These are phyloP conservation scores for Emericellopsis atlantica DNA, from an alignment of 2,329 filamentous ascomycete species.

Conservation along the genomic window DNA sequence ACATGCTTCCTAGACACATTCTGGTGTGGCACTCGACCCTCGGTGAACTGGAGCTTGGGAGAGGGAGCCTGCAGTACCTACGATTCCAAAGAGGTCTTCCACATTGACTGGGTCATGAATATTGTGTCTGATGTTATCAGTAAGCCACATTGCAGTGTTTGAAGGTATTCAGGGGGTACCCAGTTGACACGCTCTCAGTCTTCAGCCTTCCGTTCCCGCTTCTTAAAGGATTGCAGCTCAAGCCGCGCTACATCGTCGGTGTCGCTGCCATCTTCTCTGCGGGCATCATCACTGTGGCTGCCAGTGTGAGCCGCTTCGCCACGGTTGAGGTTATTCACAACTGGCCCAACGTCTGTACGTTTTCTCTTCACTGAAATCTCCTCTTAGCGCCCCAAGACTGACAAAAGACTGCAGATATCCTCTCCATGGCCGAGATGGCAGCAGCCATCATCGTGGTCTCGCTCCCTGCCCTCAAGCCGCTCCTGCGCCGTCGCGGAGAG, in stretches of 20 bases:
- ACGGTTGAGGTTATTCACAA: constrained; percentile 7
- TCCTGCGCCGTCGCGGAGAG: constrained; percentile 6
- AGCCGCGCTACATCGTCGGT: constrained; percentile 6
- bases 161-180: background rate
- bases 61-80: constrained; percentile 11
- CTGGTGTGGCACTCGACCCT: constrained; percentile 14
- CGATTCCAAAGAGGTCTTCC: constrained; percentile 12
- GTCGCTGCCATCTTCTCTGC: constrained; percentile 6
- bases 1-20: constrained; percentile 15
- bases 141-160: background rate
- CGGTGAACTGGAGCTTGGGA: constrained; percentile 13
- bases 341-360: constrained; percentile 10
- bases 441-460: constrained; percentile 10
- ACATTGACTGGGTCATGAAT: constrained; percentile 16
- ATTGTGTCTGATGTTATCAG: constrained; percentile 8
- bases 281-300: constrained; percentile 7
- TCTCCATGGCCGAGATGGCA: constrained; percentile 9
- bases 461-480: constrained; percentile 8
- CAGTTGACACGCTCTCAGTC: constrained; percentile 2
- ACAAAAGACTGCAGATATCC: constrained; percentile 5
- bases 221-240: constrained; percentile 6
- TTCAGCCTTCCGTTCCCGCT: constrained; percentile 8
- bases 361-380: background rate
- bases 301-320: constrained; percentile 7
- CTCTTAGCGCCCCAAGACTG: background rate